Percentiles rank a stretch among this genome's conserved stretches.
Conservation (phyloP, 345 rosid species). For the Eucalyptus guilfoylei region DNA sequence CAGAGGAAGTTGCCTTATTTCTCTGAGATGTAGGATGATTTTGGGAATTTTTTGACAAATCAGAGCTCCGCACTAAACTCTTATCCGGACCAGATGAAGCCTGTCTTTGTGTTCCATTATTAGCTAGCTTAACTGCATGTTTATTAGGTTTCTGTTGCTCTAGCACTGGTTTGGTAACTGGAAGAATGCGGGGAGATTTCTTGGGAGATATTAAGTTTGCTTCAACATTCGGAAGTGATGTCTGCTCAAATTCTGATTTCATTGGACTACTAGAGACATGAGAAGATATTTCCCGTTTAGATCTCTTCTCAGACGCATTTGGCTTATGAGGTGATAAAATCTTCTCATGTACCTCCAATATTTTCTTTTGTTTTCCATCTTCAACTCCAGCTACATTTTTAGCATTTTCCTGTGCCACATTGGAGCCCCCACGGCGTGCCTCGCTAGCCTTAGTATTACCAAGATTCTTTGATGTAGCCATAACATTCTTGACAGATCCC, state of each 20-base stretch:
- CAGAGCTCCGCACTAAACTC: slow-evolving; percentile 19
- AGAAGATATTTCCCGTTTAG: slow-evolving; percentile 1
- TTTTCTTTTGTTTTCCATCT: slow-evolving; percentile 13
- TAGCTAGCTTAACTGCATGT: slow-evolving; percentile 26
- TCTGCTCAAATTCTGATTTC: slow-evolving; percentile 21
- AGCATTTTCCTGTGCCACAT: slow-evolving; percentile 7
- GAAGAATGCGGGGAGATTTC: slow-evolving; percentile 28
- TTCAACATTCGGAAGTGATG: slow-evolving; percentile 24
- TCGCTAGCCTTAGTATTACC: slow-evolving; percentile 18
- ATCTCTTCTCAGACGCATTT: slow-evolving; percentile 12
- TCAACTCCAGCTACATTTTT: slow-evolving; percentile 15
- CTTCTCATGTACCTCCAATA: slow-evolving; percentile 12
- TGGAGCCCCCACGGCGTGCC: slow-evolving; percentile 6
- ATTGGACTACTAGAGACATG: slow-evolving; percentile 13
- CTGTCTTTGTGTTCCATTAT: slow-evolving; percentile 24
- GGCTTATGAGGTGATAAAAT: slow-evolving; percentile 9
- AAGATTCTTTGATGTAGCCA: slow-evolving; percentile 10
- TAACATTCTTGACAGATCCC: slow-evolving; percentile 22
- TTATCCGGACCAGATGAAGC: slow-evolving; percentile 25
- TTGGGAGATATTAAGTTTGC: slow-evolving; percentile 31
- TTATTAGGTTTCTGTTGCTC: slow-evolving; percentile 33
- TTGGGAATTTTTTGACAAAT: slow-evolving; percentile 23
- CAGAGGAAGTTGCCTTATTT: slow-evolving; percentile 25
- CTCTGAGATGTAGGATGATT: slow-evolving; percentile 32
- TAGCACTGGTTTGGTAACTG: slow-evolving; percentile 10